Conservation (phyloP, 768 basidiomycete species). For the Amanita jacksonii region DNA sequence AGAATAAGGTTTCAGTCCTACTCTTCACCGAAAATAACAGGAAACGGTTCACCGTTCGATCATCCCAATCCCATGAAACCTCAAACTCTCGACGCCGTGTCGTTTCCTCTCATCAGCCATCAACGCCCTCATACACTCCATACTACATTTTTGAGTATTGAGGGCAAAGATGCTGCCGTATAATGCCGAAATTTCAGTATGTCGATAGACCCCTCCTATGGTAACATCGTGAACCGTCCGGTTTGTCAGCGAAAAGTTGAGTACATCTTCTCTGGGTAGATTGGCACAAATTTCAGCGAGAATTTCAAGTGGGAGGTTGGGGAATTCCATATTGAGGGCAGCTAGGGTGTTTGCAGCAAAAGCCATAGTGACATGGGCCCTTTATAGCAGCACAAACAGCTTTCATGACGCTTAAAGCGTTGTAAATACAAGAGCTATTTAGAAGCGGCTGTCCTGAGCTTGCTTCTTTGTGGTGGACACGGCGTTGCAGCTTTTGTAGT, state of each 20-base stretch:
- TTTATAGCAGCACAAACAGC: no score
- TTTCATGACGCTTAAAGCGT: no score
- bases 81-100: conserved; percentile 1
- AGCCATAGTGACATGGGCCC: no score
- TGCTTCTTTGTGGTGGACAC: no score
- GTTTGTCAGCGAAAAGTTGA: not conserved
- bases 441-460: no score
- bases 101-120: not conserved
- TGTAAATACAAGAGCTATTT: no score
- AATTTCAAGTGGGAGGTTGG: not conserved
- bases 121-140: not conserved
- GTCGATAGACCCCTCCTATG: conserved; percentile 1
- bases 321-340: not conserved
- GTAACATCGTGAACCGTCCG: not conserved
- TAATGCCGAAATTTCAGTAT: not conserved
- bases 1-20: no score
- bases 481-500: no score
- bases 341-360: no score
- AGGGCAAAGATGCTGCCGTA: not conserved
- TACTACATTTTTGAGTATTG: not conserved
- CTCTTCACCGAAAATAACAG: not conserved
- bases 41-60: no score
- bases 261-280: not conserved
- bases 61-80: not conserved
- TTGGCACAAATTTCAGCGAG: not conserved